Evolutionary conservation across 1,284 basidiomycete species (phyloP).

Genomic region (Marasmius oreades): DNA sequence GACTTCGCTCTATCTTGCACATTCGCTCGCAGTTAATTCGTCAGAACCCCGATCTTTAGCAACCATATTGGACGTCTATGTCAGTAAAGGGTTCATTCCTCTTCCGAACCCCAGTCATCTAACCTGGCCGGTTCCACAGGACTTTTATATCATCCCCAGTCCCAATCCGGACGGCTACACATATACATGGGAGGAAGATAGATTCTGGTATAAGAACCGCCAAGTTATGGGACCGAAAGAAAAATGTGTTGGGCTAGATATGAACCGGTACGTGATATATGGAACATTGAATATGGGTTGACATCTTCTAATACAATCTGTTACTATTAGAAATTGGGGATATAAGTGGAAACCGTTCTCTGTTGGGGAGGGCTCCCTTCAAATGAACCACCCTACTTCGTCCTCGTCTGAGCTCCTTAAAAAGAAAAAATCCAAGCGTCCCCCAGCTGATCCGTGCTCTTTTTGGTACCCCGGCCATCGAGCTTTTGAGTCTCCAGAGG

Average conservation of each 20-base stretch:
- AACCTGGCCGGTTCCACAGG: constrained; percentile 32
- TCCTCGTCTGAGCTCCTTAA: constrained; percentile 14
- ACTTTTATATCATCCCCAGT: constrained; percentile 75
- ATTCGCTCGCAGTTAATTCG: constrained; percentile 56
- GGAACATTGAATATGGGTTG: background rate
- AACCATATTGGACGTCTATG: constrained; percentile 53
- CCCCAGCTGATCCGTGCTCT: constrained; percentile 57
- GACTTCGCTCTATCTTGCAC: constrained; percentile 70
- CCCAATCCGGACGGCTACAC: constrained; percentile 86
- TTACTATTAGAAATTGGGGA: constrained; percentile 31
- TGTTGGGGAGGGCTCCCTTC: constrained; percentile 20
- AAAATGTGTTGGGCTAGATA: constrained; percentile 70
- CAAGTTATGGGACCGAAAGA: constrained; percentile 48
- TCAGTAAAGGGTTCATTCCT: constrained; percentile 23
- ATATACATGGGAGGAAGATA: constrained; percentile 64
- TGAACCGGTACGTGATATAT: constrained; percentile 74
- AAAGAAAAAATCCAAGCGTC: constrained; percentile 22
- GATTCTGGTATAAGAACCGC: constrained; percentile 86
- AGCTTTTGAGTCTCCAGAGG: constrained; percentile 76
- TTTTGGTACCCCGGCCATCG: constrained; percentile 71
- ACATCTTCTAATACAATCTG: constrained; percentile 8
- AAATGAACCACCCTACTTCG: constrained; percentile 1
- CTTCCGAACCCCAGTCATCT: background rate
- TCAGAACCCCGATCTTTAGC: constrained; percentile 45
- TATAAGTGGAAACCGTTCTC: constrained; percentile 56